A percentile compares a stretch with the other conserved stretches of the same genome.
Conservation (phyloP, 139 green algal genomes). For the Chlamydomonas urium region DNA sequence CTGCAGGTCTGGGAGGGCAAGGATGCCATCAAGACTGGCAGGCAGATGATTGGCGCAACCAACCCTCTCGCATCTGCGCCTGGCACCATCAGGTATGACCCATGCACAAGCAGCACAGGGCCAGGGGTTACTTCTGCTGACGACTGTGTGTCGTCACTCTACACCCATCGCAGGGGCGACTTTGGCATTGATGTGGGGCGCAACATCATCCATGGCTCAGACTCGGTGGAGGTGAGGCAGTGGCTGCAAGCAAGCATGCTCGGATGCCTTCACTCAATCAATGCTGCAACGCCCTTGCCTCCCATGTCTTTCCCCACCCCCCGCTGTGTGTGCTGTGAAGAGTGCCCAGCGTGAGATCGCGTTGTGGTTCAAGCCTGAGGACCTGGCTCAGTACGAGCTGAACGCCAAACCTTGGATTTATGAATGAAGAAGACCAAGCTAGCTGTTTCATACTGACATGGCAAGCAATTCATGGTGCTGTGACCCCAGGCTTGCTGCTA, state of each 20-base stretch:
- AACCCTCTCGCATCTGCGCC: slow-evolving; percentile 68
- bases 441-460: not conserved
- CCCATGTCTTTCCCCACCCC: not conserved
- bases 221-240: slow-evolving; percentile 58
- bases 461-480: not conserved
- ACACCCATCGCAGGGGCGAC: slow-evolving; percentile 56
- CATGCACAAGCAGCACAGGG: not conserved
- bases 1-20: slow-evolving; percentile 72
- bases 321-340: slow-evolving; percentile 6
- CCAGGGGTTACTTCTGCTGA: no score
- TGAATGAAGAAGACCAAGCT: slow-evolving; percentile 37
- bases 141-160: no score
- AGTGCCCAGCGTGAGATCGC: slow-evolving; percentile 64
- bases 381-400: slow-evolving; percentile 50
- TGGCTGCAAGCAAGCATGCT: no score
- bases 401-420: slow-evolving; percentile 53
- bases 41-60: slow-evolving; percentile 77
- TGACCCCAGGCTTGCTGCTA: not conserved
- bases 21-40: slow-evolving; percentile 60
- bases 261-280: not conserved
- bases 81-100: slow-evolving; percentile 61
- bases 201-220: slow-evolving; percentile 74
- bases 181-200: slow-evolving; percentile 61
- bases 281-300: not conserved
- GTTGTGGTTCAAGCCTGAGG: slow-evolving; percentile 66